phyloP scores from a whole-genome alignment of 768 basidiomycete genomes.

The Strobilomyces dryophilus region DNA sequence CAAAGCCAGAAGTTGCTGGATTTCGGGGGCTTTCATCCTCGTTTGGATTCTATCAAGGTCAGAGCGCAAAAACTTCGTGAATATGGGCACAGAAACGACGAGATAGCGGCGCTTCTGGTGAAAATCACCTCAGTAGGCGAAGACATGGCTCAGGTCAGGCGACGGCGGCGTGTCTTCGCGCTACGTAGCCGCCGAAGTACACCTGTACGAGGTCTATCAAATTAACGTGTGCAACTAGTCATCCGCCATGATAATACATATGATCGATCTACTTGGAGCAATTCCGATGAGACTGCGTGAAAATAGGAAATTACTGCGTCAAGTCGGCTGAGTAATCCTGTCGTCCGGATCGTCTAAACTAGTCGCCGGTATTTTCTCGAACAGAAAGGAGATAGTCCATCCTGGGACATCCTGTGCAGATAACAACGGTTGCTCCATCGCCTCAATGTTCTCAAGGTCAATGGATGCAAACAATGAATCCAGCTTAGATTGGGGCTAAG shows the following conservation, averaged over 20 bases:
- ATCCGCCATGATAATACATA: slow-evolving; percentile 5
- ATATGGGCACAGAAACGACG: slow-evolving; percentile 23
- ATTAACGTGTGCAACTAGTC: slow-evolving; percentile 4
- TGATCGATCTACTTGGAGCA: slow-evolving; percentile 3
- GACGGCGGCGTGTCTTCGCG: no score
- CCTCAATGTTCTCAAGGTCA: no score
- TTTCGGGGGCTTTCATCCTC: slow-evolving; percentile 19
- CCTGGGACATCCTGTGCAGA: slow-evolving; percentile 36
- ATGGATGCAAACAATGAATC: slow-evolving; percentile 21
- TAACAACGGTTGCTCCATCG: no score
- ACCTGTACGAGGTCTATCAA: neutral
- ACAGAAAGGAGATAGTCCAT: slow-evolving; percentile 73
- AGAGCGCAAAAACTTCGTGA: slow-evolving; percentile 25
- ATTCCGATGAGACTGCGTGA: neutral
- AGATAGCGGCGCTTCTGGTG: slow-evolving; percentile 4
- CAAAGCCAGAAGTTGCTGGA: slow-evolving; percentile 24
- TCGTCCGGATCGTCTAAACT: slow-evolving; percentile 6
- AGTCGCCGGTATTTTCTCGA: slow-evolving; percentile 50
- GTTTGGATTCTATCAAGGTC: slow-evolving; percentile 17
- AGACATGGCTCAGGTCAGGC: no score
- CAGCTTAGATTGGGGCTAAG: slow-evolving; percentile 26
- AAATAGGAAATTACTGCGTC: neutral
- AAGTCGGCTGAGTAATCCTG: neutral
- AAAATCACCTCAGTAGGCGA: no score
- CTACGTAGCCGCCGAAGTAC: no score